Evolutionary conservation across 495 filamentous ascomycete genomes (phyloP), one percentile per base, ranked within the genome.

Genomic region (Annulohypoxylon stygium): DNA sequence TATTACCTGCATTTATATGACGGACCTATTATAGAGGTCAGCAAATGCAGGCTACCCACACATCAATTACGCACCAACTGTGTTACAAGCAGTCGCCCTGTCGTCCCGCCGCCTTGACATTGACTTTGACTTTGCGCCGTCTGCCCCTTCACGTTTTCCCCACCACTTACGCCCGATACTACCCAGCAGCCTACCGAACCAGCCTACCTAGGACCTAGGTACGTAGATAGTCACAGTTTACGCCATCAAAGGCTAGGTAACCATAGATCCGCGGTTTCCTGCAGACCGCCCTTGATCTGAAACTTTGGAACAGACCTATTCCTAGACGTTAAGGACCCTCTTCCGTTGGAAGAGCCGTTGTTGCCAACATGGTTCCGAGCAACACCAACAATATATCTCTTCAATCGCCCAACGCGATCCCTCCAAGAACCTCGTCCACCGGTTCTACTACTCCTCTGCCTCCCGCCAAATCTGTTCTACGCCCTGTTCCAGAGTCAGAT

Each of bases 361-460:
- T 51, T 14, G 45, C 59, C 59, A 50, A 67, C 30, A 76, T 76
- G 71, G 60, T 54, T 70, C 65, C 69, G 7, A 73, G 63, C 43
- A 74, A 54, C 73, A 51, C 70, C 51, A 75, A 36, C 61, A 74
- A 41, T 65, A 59, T 61, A 62, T 77, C 80, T 65, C 80, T 88
- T 48, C 85, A 87, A 59, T 89, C 89, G 3, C 91, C 92, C 30
- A 89, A 89, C 71, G 84, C 87, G 8, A 93, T 94, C 61, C 92
- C 93, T 34, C 90, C 90, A 0, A 88, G 92, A 53, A 93, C 88
- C 51, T 93, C 91, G 68, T 94, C 92, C 0, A 87, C 84, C 9
- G 85, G 84, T 45, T 73, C 70, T 66, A 75, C 76, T 47, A 80
- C 77, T 45, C 78, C 81, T 30, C 55, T 67, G n/a, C 70, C 73